These are phyloP conservation scores for Saccharomycopsis guyanensis DNA, from an alignment of 805 yeast species.

Conservation along the genomic window DNA sequence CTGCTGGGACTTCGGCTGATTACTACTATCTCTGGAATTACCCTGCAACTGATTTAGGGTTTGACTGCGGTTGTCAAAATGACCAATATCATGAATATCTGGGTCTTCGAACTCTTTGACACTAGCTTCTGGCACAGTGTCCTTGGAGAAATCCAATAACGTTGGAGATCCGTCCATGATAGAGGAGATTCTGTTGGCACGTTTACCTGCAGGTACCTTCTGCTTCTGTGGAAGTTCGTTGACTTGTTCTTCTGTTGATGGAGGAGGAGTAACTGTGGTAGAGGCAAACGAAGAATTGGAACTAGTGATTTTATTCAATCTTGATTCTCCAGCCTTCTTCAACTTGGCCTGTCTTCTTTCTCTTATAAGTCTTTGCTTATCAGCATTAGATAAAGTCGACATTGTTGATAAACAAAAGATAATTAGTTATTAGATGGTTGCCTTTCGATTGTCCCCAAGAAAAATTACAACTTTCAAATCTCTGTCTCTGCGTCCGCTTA, in stretches of 20 bases:
- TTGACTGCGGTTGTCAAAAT: not conserved
- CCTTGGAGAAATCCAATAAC: not conserved
- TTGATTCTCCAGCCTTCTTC: conserved; percentile 6
- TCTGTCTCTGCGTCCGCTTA: too few relatives aligned
- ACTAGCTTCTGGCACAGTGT: not conserved
- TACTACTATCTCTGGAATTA: not conserved
- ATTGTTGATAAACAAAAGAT: not conserved
- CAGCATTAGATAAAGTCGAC: conserved; percentile 19
- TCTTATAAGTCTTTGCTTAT: conserved; percentile 18
- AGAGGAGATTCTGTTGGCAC: conserved; percentile 18
- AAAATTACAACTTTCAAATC: too few relatives aligned
- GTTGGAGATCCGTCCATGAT: conserved; percentile 14
- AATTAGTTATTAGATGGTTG: not conserved
- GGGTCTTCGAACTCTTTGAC: conserved; percentile 11
- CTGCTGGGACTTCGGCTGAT: not conserved
- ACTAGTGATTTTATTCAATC: conserved; percentile 19
- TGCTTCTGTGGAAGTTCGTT: not conserved
- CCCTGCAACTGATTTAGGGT: not conserved
- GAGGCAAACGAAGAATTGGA: conserved; percentile 19
- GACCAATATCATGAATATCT: conserved; percentile 5
- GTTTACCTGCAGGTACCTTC: not conserved
- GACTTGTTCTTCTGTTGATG: not conserved
- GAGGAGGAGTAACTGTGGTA: not conserved
- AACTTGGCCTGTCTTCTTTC: conserved; percentile 21
- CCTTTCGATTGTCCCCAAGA: too few relatives aligned